Evolutionary conservation across 73 alveolate species (phyloP).

Genomic region (Paramecium biaurelia): DNA sequence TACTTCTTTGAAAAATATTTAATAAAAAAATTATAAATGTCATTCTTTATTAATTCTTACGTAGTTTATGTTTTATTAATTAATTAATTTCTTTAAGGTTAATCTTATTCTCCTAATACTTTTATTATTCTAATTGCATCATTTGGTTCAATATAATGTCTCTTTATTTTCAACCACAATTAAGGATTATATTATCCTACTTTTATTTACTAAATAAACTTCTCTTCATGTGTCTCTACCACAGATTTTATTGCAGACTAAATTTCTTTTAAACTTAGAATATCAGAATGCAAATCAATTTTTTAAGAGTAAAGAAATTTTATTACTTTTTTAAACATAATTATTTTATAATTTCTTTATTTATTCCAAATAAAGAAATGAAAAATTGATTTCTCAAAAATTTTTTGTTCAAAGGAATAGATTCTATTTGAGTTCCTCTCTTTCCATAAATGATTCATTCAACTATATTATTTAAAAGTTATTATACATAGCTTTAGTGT

Average conservation of each 20-base stretch:
- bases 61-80: not conserved
- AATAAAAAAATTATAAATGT: conserved; percentile 20
- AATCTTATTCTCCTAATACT: not conserved
- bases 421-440: conserved; percentile 11
- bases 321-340: not conserved
- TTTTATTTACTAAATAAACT: not conserved
- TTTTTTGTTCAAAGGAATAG: not conserved
- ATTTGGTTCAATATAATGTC: not conserved
- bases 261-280: not conserved
- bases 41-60: not conserved
- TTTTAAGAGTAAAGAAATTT: not conserved
- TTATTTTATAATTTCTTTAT: not conserved
- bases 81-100: not conserved
- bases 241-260: not conserved
- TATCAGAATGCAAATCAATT: conserved; percentile 6
- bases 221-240: not conserved
- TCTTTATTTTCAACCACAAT: conserved; percentile 8
- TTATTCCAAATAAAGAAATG: not conserved
- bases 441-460: conserved; percentile 2
- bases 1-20: conserved; percentile 24
- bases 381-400: not conserved
- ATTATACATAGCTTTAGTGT: not conserved
- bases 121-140: not conserved
- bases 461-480: not conserved
- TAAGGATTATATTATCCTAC: not conserved